phyloP scores from a whole-genome alignment of 2,329 filamentous ascomycete species.

The Alternaria incomplexa region DNA sequence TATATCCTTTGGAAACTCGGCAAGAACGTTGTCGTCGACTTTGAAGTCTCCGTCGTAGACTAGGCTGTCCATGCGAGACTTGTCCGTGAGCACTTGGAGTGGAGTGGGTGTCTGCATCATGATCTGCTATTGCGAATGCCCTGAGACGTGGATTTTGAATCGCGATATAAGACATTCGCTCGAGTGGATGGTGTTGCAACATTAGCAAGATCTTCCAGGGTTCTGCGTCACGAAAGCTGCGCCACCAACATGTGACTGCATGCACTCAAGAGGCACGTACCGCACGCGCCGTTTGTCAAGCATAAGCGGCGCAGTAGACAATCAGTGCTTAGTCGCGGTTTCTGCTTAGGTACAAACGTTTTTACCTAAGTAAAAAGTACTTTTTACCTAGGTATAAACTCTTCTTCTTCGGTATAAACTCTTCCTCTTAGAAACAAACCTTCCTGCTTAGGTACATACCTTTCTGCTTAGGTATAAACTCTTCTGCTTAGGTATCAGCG shows the following conservation, averaged over 20 bases:
- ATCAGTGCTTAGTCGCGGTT: not conserved
- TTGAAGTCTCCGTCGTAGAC: not conserved
- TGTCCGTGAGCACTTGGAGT: not conserved
- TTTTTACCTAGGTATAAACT: not conserved
- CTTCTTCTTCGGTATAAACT: not conserved
- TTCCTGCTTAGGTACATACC: too few species aligned
- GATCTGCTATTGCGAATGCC: not conserved
- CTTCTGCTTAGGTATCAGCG: not conserved
- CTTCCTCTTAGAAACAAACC: too few species aligned
- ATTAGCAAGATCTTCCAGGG: not conserved
- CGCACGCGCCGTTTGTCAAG: not conserved
- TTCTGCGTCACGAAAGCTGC: not conserved
- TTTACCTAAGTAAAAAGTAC: not conserved
- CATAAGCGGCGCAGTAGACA: not conserved
- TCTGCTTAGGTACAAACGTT: not conserved
- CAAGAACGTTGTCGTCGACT: not conserved
- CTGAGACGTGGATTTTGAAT: not conserved
- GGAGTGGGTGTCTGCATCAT: not conserved
- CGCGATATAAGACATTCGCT: rapidly evolving
- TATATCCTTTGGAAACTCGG: not conserved
- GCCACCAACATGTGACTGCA: not conserved
- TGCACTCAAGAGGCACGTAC: not conserved
- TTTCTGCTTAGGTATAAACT: too few species aligned
- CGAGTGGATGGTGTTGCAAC: not conserved
- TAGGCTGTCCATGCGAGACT: not conserved